Percentiles rank a stretch among this genome's conserved stretches.
phyloP scores from a whole-genome alignment of 2,329 filamentous ascomycete genomes.

The Aspergillus sp. region DNA sequence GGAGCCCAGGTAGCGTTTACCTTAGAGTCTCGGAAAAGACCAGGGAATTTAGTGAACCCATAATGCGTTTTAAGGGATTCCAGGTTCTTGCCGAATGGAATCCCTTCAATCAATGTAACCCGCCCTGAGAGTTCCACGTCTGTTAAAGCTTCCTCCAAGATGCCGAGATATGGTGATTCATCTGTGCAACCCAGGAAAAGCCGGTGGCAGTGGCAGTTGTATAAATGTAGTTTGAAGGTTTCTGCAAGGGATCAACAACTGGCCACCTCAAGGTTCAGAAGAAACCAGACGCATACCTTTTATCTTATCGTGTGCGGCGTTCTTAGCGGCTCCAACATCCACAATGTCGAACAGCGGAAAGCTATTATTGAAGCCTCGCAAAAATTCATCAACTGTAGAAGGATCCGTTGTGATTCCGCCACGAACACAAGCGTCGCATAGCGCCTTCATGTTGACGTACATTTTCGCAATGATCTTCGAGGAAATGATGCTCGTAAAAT shows the following conservation, averaged over 20 bases:
- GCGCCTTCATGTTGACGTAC: constrained; percentile 54
- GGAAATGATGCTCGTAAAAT: constrained; percentile 42
- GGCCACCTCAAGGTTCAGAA: constrained; percentile 24
- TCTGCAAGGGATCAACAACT: constrained; percentile 37
- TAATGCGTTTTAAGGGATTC: constrained; percentile 48
- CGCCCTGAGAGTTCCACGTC: constrained; percentile 47
- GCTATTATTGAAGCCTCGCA: constrained; percentile 55
- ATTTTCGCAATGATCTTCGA: constrained; percentile 53
- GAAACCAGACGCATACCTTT: constrained; percentile 35
- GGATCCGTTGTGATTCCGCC: constrained; percentile 46
- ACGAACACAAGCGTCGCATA: constrained; percentile 50
- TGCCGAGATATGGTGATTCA: constrained; percentile 54
- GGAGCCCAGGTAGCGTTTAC: constrained; percentile 39
- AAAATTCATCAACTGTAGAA: constrained; percentile 51
- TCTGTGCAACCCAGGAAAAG: constrained; percentile 61
- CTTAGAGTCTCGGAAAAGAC: constrained; percentile 56
- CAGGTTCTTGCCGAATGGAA: constrained; percentile 56
- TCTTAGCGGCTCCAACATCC: constrained; percentile 47
- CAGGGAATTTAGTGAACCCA: constrained; percentile 50
- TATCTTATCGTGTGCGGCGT: constrained; percentile 50
- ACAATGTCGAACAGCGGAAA: constrained; percentile 53
- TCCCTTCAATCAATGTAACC: constrained; percentile 57
- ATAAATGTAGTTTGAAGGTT: constrained; percentile 54
- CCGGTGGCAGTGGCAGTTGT: constrained; percentile 61
- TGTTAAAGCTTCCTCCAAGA: constrained; percentile 51